A percentile compares a stretch with the other conserved stretches of the same genome.
Conservation (phyloP, 2,329 filamentous ascomycete species). For the Hypoxylon sp. region DNA sequence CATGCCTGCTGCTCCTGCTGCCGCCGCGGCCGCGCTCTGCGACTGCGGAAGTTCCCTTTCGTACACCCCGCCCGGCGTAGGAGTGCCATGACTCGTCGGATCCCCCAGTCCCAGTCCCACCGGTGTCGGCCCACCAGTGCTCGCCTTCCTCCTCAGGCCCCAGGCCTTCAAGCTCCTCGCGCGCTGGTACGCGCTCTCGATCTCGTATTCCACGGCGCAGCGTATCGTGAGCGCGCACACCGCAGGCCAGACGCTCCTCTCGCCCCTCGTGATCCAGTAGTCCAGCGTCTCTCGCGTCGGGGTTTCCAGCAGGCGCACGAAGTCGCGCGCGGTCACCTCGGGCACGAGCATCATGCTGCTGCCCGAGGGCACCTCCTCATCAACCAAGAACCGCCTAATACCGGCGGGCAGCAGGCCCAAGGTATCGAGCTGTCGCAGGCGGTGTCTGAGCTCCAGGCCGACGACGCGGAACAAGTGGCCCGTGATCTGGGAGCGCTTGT, state of each 20-base stretch:
- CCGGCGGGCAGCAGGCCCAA: constrained; percentile 78
- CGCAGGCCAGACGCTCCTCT: constrained; percentile 91
- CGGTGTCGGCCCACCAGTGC: constrained; percentile 40
- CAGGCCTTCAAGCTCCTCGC: constrained; percentile 75
- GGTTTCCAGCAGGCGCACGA: constrained; percentile 84
- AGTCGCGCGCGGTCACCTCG: constrained; percentile 79
- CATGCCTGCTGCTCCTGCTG: neutral
- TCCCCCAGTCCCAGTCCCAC: constrained; percentile 4
- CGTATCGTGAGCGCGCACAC: constrained; percentile 85
- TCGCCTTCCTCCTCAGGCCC: constrained; percentile 63
- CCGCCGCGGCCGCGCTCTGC: neutral
- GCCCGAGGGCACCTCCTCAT: constrained; percentile 81
- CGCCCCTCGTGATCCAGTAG: constrained; percentile 88
- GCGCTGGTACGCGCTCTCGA: constrained; percentile 87
- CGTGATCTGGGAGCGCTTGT: constrained; percentile 70
- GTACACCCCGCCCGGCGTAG: neutral
- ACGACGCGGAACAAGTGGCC: constrained; percentile 76
- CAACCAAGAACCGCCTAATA: constrained; percentile 82
- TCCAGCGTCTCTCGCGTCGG: constrained; percentile 82
- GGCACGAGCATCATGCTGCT: constrained; percentile 86
- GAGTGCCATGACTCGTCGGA: neutral
- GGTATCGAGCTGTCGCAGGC: constrained; percentile 84
- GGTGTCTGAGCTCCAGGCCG: constrained; percentile 83
- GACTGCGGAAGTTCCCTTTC: neutral
- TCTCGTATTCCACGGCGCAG: constrained; percentile 87